Evolutionary conservation across 768 basidiomycete genomes (phyloP).

Genomic region (Favolaschia claudopus): DNA sequence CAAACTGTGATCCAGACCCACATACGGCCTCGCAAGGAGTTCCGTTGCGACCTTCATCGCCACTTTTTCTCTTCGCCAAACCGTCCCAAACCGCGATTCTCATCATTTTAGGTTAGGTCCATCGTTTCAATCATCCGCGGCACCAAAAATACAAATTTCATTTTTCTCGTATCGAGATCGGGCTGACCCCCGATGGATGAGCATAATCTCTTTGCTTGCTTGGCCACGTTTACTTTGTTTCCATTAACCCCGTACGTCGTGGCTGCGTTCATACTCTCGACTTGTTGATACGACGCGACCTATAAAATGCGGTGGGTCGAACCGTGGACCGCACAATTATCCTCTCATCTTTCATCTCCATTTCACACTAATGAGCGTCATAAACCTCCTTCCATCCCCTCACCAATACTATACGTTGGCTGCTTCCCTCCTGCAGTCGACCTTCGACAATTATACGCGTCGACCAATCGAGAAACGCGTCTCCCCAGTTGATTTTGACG

Average conservation of each 20-base stretch:
- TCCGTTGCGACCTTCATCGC: slow-evolving; percentile 21
- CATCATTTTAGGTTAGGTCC: slow-evolving; percentile 12
- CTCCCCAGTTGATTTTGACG: slow-evolving; percentile 58
- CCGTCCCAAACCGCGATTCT: slow-evolving; percentile 8
- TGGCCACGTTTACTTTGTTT: slow-evolving; percentile 19
- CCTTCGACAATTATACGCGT: slow-evolving; percentile 41
- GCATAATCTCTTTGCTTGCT: slow-evolving; percentile 9
- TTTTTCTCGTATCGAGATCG: slow-evolving; percentile 14
- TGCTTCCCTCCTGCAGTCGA: slow-evolving; percentile 54
- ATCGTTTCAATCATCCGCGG: slow-evolving; percentile 25
- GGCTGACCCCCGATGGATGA: not conserved
- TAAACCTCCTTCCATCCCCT: slow-evolving; percentile 60
- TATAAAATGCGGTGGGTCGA: slow-evolving; percentile 16
- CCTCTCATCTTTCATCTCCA: not conserved
- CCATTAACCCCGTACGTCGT: slow-evolving; percentile 21
- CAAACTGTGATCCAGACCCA: slow-evolving; percentile 17
- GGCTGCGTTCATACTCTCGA: slow-evolving; percentile 11
- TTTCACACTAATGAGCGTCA: slow-evolving; percentile 19
- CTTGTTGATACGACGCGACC: not conserved
- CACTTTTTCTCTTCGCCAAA: not conserved
- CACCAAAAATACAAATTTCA: slow-evolving; percentile 16
- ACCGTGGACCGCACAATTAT: slow-evolving; percentile 12
- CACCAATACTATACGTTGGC: slow-evolving; percentile 57
- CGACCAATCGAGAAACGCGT: slow-evolving; percentile 41
- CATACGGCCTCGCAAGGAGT: slow-evolving; percentile 18